Evolutionary conservation across 1,284 basidiomycete species (phyloP), one percentile per base, ranked within the genome.

Genomic region (Cystobasidium pallidum): DNA sequence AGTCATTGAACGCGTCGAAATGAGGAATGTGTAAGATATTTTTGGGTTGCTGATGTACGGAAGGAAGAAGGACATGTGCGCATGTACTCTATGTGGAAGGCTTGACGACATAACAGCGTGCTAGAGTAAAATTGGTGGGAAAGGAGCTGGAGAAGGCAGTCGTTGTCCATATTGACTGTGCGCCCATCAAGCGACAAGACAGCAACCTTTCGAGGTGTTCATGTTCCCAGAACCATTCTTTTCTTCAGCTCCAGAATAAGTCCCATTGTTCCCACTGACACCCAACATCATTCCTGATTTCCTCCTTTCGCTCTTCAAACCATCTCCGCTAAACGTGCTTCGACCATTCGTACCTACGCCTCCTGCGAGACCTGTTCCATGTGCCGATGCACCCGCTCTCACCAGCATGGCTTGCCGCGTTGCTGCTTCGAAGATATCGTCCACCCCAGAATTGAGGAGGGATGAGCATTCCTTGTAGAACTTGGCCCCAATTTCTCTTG

Each of bases 391-490:
- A 3, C 89, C 89, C 75, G 93, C 91, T 47, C 92, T 86, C 85
- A 95, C 93, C 70, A 95, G 83, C 90, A 96, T 94, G 78, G 92
- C 93, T 43, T 91, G 92, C 43, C 94, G 85, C 21, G 93, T 96
- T 34, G 94, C 94, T 0, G 91, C 89, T 83, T 97, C 94, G 76
- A 96, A 97, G 45, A 96, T 91, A 76, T 93, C 90, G 81, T 96
- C 94, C 15, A 96, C 94, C 57, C 94, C 94, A 81, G 93, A 88
- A 77, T 94, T 94, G 80, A 89, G 88, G 65, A 96, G 84, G 26
- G 94, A 90, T 2, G 90, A 92, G 79, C 93, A 96, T 81, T 96
- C 94, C 82, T 92, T 92, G 84, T 95, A 97, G 51, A 87, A 90
- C 32, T 91, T 86, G 26, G 94, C 94, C 45, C 92, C 91, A 76